Percentiles rank a stretch among this genome's conserved stretches.
phyloP scores from a whole-genome alignment of 768 basidiomycete genomes.

The Boletus vinaceobasis region DNA sequence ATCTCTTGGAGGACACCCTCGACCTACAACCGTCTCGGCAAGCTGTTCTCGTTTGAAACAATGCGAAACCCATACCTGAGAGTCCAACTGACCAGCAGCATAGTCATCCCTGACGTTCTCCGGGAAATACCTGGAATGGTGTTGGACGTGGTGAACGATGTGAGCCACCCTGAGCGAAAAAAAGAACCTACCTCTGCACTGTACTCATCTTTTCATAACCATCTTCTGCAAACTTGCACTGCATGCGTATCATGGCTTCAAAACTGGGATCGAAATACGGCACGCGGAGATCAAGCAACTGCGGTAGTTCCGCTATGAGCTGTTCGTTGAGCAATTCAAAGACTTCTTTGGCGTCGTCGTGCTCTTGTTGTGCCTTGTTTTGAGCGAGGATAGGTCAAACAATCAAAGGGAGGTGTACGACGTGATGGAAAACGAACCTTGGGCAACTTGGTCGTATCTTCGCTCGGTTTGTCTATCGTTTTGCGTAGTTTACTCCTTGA shows the following conservation, averaged over 20 bases:
- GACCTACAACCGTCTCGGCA: slow-evolving; percentile 48
- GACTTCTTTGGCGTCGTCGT: slow-evolving; percentile 92
- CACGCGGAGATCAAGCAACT: slow-evolving; percentile 90
- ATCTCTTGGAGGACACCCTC: slow-evolving; percentile 96
- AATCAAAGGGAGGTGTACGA: background rate
- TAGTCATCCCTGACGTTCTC: slow-evolving; percentile 94
- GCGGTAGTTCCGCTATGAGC: slow-evolving; percentile 85
- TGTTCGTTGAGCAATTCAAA: slow-evolving; percentile 93
- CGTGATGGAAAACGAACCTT: slow-evolving; percentile 42
- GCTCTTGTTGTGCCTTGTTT: slow-evolving; percentile 80
- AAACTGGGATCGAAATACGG: slow-evolving; percentile 99
- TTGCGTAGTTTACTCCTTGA: slow-evolving; percentile 89
- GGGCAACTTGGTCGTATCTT: slow-evolving; percentile 89
- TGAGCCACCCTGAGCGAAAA: background rate
- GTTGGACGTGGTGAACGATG: background rate
- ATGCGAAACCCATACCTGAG: slow-evolving; percentile 55
- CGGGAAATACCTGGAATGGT: slow-evolving; percentile 67
- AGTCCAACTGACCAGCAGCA: slow-evolving; percentile 92
- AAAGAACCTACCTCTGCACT: slow-evolving; percentile 67
- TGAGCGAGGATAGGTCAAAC: background rate
- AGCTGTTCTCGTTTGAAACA: background rate
- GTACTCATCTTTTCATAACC: slow-evolving; percentile 96
- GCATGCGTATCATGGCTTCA: slow-evolving; percentile 98
- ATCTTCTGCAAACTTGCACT: slow-evolving; percentile 96
- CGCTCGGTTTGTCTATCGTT: slow-evolving; percentile 85